Percentiles rank a stretch among this genome's conserved stretches.
These are phyloP conservation scores for Thelephora aurantiotincta DNA, from an alignment of 768 basidiomycete genomes.

Conservation along the genomic window DNA sequence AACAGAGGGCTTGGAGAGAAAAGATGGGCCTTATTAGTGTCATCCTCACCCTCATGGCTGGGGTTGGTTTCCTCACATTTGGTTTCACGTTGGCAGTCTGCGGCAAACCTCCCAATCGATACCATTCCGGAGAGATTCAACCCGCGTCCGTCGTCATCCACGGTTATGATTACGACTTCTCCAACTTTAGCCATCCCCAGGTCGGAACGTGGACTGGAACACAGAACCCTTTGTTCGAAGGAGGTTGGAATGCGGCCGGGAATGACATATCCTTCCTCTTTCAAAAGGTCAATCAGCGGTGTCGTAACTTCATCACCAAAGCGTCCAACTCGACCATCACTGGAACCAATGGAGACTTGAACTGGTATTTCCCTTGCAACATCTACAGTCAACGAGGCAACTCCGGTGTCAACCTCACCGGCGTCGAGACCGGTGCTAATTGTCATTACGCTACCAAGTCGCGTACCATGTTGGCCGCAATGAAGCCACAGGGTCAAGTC, in stretches of 20 bases:
- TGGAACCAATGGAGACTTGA: constrained; percentile 41
- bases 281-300: constrained; percentile 81
- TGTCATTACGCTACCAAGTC: constrained; percentile 60
- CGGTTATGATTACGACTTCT: constrained; percentile 87
- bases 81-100: constrained; percentile 94
- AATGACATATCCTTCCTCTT: constrained; percentile 93
- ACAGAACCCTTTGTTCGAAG: constrained; percentile 72
- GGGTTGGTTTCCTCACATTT: constrained; percentile 95
- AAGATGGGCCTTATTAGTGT: constrained; percentile 88
- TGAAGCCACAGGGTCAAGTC: constrained; percentile 64
- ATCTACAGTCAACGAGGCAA: constrained; percentile 62
- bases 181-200: constrained; percentile 71
- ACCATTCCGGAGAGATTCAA: constrained; percentile 64
- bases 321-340: constrained; percentile 60
- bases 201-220: constrained; percentile 63
- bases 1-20: constrained; percentile 95
- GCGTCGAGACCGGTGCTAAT: constrained; percentile 45
- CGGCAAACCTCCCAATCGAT: constrained; percentile 74
- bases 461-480: constrained; percentile 31
- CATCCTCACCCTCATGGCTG: constrained; percentile 75
- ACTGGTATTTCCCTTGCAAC: constrained; percentile 99
- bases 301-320: constrained; percentile 62
- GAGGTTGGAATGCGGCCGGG: constrained; percentile 64
- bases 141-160: constrained; percentile 83
- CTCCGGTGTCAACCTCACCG: constrained; percentile 48